A percentile compares a stretch with the other conserved stretches of the same genome.
phyloP scores from a whole-genome alignment of 139 green algal species.

The Raphidocelis subcapitata region DNA sequence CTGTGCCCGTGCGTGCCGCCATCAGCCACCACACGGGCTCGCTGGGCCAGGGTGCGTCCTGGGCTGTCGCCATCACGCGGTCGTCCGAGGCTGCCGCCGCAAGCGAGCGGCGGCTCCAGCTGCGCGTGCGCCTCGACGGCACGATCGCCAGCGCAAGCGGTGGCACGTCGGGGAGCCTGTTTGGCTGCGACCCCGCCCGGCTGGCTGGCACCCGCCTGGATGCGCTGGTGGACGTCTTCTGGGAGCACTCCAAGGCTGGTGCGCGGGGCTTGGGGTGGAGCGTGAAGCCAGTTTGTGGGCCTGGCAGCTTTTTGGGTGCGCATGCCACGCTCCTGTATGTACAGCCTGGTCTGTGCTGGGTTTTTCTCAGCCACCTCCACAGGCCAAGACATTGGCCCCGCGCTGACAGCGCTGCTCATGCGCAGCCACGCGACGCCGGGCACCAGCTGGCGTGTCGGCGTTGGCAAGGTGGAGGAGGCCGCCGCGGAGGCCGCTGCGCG shows the following conservation, averaged over 20 bases:
- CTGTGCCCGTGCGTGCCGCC: conserved; percentile 19
- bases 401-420: conserved; percentile 31
- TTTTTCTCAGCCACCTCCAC: no score
- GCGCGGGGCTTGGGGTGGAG: neutral
- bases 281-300: neutral
- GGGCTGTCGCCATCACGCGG: no score
- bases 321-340: no score
- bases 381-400: conserved; percentile 31
- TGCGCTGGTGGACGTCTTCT: conserved; percentile 37
- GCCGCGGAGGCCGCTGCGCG: neutral
- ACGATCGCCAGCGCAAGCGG: conserved; percentile 16
- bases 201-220: conserved; percentile 22
- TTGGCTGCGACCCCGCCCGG: conserved; percentile 22
- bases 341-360: no score
- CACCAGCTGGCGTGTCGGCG: conserved; percentile 39
- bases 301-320: neutral
- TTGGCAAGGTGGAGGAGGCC: conserved; percentile 20
- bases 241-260: conserved; percentile 26
- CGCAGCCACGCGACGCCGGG: conserved; percentile 14
- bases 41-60: no score
- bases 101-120: conserved; percentile 35
- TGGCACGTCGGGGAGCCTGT: conserved; percentile 18
- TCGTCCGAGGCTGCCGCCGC: neutral
- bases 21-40: conserved; percentile 14
- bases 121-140: conserved; percentile 28